Conservation (phyloP, 2,329 filamentous ascomycete species). For the Xylariaceae sp. region DNA sequence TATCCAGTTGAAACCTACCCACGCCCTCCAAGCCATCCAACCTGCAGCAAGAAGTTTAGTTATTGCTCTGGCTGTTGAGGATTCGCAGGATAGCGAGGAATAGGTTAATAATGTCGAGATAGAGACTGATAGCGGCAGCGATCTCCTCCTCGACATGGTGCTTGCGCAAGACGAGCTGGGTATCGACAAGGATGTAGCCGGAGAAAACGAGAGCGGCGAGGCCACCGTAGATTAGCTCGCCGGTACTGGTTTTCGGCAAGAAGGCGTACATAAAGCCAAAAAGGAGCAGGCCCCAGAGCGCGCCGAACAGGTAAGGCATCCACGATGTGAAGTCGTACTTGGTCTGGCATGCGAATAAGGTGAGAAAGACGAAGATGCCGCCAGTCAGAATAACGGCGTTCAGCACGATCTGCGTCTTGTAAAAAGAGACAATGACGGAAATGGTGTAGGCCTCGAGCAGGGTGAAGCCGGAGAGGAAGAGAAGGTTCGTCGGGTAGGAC, state of each 20-base stretch:
- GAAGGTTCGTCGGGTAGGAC: slow-evolving; percentile 90
- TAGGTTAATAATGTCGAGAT: slow-evolving; percentile 95
- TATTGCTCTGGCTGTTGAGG: slow-evolving; percentile 93
- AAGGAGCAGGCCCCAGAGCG: slow-evolving; percentile 86
- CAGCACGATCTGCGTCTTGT: slow-evolving; percentile 81
- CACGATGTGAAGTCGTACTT: slow-evolving; percentile 98
- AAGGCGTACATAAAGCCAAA: slow-evolving; percentile 94
- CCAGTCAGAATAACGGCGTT: slow-evolving; percentile 89
- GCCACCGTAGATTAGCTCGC: slow-evolving; percentile 86
- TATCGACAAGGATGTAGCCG: slow-evolving; percentile 94
- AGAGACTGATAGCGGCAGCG: slow-evolving; percentile 90
- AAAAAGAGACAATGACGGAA: slow-evolving; percentile 91
- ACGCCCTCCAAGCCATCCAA: background rate
- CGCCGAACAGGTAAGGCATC: slow-evolving; percentile 94
- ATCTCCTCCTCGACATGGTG: slow-evolving; percentile 99
- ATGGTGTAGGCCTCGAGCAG: slow-evolving; percentile 92
- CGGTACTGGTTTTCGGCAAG: slow-evolving; percentile 81
- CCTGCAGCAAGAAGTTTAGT: slow-evolving; percentile 59
- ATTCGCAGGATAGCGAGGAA: slow-evolving; percentile 96
- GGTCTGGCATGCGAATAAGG: slow-evolving; percentile 91
- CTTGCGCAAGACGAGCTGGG: slow-evolving; percentile 92
- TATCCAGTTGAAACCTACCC: background rate
- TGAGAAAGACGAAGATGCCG: slow-evolving; percentile 80
- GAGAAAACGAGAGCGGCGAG: slow-evolving; percentile 87
- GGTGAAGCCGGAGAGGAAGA: slow-evolving; percentile 92